Percentiles rank a stretch among this genome's conserved stretches.
These are phyloP conservation scores for Chlamydomonas incerta DNA, from an alignment of 139 green algal genomes.

Conservation along the genomic window DNA sequence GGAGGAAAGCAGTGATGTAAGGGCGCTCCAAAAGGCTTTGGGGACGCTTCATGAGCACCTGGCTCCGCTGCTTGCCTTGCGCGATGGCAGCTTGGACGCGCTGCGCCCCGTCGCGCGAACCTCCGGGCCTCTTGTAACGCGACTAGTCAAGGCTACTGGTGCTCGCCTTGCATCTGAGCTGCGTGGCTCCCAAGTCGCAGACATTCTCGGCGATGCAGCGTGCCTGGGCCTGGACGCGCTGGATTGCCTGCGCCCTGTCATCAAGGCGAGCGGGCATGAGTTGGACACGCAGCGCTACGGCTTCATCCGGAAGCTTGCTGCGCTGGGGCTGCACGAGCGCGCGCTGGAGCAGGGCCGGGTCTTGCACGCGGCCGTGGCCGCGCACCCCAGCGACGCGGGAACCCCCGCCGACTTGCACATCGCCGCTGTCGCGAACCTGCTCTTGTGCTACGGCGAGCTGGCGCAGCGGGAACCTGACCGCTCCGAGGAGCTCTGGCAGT, in stretches of 20 bases:
- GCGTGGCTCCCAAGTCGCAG: background rate
- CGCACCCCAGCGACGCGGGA: constrained; percentile 12
- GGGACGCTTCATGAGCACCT: background rate
- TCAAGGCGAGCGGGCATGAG: constrained; percentile 36
- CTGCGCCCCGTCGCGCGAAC: constrained; percentile 10
- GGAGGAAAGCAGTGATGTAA: background rate
- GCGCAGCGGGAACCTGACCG: background rate
- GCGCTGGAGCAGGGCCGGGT: constrained; percentile 44
- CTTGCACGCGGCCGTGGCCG: constrained; percentile 18
- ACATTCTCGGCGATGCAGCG: background rate
- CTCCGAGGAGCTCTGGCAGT: background rate
- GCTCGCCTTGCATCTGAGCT: background rate
- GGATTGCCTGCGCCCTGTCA: constrained; percentile 23
- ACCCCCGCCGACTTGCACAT: constrained; percentile 33
- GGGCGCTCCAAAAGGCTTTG: background rate
- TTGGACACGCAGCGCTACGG: constrained; percentile 51
- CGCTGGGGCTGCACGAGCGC: background rate
- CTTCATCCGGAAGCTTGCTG: constrained; percentile 47
- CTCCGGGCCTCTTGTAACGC: background rate
- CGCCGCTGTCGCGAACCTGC: constrained; percentile 20
- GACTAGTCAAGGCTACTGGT: background rate
- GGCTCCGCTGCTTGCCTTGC: background rate
- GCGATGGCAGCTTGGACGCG: background rate
- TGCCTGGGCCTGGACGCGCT: constrained; percentile 42
- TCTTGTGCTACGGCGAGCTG: constrained; percentile 20